phyloP scores from a whole-genome alignment of 2,329 filamentous ascomycete genomes.

The Arthrobotrys musiformis region DNA sequence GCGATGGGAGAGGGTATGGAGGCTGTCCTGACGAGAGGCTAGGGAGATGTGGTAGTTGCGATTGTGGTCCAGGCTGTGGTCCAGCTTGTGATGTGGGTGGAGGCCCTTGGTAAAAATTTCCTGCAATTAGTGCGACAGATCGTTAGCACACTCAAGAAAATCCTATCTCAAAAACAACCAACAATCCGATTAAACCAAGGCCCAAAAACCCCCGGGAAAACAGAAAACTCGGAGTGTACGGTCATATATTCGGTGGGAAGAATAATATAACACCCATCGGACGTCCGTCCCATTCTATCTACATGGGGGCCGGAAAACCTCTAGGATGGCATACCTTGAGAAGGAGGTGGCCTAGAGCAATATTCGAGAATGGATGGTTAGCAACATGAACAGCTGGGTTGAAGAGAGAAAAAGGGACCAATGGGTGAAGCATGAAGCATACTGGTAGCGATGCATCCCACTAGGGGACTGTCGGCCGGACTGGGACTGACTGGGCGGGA shows the following conservation, averaged over 20 bases:
- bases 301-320: neutral
- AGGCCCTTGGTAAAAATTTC: slow-evolving; percentile 49
- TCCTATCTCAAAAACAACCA: neutral
- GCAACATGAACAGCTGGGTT: neutral
- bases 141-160: neutral
- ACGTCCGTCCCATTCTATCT: neutral
- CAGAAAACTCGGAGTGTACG: slow-evolving; percentile 5
- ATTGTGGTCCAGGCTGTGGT: slow-evolving; percentile 29
- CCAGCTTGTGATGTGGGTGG: slow-evolving; percentile 37
- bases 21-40: slow-evolving; percentile 37
- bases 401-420: neutral
- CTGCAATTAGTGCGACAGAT: slow-evolving; percentile 13
- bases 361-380: slow-evolving; percentile 8
- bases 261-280: slow-evolving; percentile 1
- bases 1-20: slow-evolving; percentile 42
- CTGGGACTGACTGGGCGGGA: slow-evolving; percentile 35
- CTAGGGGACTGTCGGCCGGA: slow-evolving; percentile 47
- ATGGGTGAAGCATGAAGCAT: neutral
- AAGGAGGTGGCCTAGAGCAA: slow-evolving; percentile 36
- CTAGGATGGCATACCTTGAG: slow-evolving; percentile 39
- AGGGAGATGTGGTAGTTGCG: slow-evolving; percentile 41
- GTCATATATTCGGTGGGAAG: neutral
- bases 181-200: neutral
- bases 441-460: slow-evolving; percentile 51
- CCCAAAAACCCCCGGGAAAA: neutral